Evolutionary conservation across 768 basidiomycete genomes (phyloP).

Genomic region (Amanita rubescens): DNA sequence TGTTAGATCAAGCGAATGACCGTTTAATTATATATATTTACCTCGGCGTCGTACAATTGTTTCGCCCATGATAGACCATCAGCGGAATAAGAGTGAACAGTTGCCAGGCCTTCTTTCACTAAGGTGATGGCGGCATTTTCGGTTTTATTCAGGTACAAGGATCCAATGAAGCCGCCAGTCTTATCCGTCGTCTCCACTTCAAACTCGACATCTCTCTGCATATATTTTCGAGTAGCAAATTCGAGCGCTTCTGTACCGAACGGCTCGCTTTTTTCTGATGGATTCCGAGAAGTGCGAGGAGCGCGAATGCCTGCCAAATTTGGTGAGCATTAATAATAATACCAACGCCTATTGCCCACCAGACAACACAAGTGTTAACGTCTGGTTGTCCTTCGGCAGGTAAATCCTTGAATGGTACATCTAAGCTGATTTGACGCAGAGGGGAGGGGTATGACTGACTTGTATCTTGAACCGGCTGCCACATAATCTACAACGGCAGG

Average conservation of each 20-base stretch:
- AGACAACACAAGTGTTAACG: slow-evolving; percentile 84
- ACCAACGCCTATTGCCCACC: slow-evolving; percentile 33
- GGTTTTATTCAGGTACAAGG: slow-evolving; percentile 76
- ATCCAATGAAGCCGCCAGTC: slow-evolving; percentile 91
- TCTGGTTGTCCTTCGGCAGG: slow-evolving; percentile 88
- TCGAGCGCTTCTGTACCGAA: slow-evolving; percentile 79
- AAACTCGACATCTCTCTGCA: slow-evolving; percentile 95
- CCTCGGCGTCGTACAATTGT: slow-evolving; percentile 83
- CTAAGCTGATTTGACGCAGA: neutral
- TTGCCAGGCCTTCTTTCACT: slow-evolving; percentile 80
- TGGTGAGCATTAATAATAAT: neutral
- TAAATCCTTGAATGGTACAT: slow-evolving; percentile 46
- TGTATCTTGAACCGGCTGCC: slow-evolving; percentile 92
- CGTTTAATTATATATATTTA: slow-evolving; percentile 14
- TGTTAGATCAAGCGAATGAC: slow-evolving; percentile 3
- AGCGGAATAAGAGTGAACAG: slow-evolving; percentile 83
- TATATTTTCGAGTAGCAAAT: slow-evolving; percentile 70
- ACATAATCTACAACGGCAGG: slow-evolving; percentile 90
- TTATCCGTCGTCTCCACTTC: slow-evolving; percentile 89
- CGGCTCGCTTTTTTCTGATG: slow-evolving; percentile 83
- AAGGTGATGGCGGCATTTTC: slow-evolving; percentile 85
- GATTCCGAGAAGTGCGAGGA: slow-evolving; percentile 75
- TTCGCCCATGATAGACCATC: slow-evolving; percentile 73
- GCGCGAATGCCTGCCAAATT: slow-evolving; percentile 68
- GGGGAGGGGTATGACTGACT: slow-evolving; percentile 36